Evolutionary conservation across 306 rosid species (phyloP), one percentile per base, ranked within the genome.

Genomic region (Prunus dulcis): DNA sequence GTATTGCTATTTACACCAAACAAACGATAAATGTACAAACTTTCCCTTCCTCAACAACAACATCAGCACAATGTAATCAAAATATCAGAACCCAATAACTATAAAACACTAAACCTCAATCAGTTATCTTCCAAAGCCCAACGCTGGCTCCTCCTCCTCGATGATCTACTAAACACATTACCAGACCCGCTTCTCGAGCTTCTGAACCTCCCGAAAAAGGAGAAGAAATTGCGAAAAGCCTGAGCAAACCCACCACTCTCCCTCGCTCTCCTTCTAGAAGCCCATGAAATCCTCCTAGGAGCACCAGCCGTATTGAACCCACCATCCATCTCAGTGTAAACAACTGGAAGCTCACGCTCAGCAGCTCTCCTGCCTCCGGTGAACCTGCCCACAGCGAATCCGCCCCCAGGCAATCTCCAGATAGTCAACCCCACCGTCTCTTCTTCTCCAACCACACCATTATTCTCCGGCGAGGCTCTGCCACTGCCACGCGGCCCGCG

Each of bases 331-430:
- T 88, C 96, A 9, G 93, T 90, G 47, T 77, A 90, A n/a, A 90
- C 96, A 38, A 86, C 88, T 12, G 96, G 96, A 30, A 90, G 91
- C 76, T 90, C 93, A 63, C 87, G 88, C 73, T 88, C 89, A 0
- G 85, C 86, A 2, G 89, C 89, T 30, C 81, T 69, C 41, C 90
- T 88, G 1, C 93, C 96, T 49, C 96, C 90, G 12, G 87, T 82
- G 75, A 90, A 86, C 87, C 96, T 85, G 2, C 93, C 96, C 46
- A 90, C 96, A 12, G 91, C 96, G 75, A 90, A 90, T n/a, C 93
- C 93, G 7, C 93, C 93, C 27, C 91, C 91, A 0, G 93, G 96
- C 2, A 90, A 80, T 61, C 96, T 90, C 96, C 96, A 90, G 58
- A 90, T 86, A 22, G 93, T 90, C 65, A 90, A 75, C 30, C 96